These are phyloP conservation scores for Plasmodium fragile DNA, from an alignment of 169 alveolate species.

Conservation along the genomic window DNA sequence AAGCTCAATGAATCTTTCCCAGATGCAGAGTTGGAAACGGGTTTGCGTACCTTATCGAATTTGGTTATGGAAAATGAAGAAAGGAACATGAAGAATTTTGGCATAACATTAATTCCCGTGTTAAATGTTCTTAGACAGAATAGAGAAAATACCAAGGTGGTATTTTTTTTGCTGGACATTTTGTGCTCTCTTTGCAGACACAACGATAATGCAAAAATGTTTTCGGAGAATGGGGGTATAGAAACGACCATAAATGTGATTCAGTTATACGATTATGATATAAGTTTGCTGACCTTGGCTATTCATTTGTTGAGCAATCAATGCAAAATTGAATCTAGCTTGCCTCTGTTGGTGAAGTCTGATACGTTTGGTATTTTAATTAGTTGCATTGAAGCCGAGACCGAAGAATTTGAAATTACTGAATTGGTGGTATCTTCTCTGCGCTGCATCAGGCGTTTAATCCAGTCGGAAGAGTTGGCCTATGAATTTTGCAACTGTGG, in stretches of 20 bases:
- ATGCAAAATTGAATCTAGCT: slow-evolving; percentile 84
- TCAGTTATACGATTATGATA: slow-evolving; percentile 89
- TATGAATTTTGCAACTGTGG: slow-evolving; percentile 91
- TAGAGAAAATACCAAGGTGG: slow-evolving; percentile 88
- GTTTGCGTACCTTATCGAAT: slow-evolving; percentile 91
- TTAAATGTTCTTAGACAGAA: slow-evolving; percentile 84
- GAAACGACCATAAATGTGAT: slow-evolving; percentile 85
- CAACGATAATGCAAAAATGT: slow-evolving; percentile 85
- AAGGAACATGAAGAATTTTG: slow-evolving; percentile 88
- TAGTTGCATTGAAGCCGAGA: slow-evolving; percentile 85
- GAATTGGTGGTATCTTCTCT: slow-evolving; percentile 90
- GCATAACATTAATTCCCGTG: slow-evolving; percentile 88
- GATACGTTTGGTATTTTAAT: slow-evolving; percentile 89
- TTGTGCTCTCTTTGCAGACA: slow-evolving; percentile 89
- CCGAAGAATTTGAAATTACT: slow-evolving; percentile 86
- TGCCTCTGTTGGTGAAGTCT: slow-evolving; percentile 88
- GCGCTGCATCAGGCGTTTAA: slow-evolving; percentile 90
- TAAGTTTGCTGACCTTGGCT: slow-evolving; percentile 87
- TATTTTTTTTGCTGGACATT: slow-evolving; percentile 88
- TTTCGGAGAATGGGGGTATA: slow-evolving; percentile 87
- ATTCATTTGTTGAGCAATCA: slow-evolving; percentile 90
- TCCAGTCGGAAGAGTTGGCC: slow-evolving; percentile 89
- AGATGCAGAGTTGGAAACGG: slow-evolving; percentile 86
- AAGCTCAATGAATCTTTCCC: slow-evolving; percentile 84
- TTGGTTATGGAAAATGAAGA: slow-evolving; percentile 92